These are phyloP conservation scores for Lycium barbarum DNA, from an alignment of 257 asterid species.

Conservation along the genomic window DNA sequence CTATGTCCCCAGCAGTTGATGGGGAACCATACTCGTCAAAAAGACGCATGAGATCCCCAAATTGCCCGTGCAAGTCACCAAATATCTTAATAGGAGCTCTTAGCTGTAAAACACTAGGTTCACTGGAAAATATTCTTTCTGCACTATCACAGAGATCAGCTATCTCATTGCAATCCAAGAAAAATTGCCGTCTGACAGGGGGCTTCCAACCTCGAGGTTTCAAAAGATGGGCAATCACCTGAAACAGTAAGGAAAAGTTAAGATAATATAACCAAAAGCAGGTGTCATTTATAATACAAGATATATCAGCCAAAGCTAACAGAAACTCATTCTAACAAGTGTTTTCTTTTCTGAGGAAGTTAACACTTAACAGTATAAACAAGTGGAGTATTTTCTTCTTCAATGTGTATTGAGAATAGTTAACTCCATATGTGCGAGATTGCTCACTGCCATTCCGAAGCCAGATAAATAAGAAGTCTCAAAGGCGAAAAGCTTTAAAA, in stretches of 20 bases:
- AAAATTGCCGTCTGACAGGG: slow-evolving; percentile 97
- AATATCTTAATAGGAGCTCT: slow-evolving; percentile 97
- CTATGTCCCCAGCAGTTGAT: slow-evolving; percentile 98
- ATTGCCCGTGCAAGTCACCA: slow-evolving; percentile 99
- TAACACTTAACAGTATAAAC: not conserved
- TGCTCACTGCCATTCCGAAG: not conserved
- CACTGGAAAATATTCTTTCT: slow-evolving; percentile 90
- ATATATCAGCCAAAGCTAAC: slow-evolving; percentile 8
- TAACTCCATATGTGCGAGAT: not conserved
- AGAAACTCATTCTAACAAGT: not conserved
- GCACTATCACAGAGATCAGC: slow-evolving; percentile 99
- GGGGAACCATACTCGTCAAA: slow-evolving; percentile 99
- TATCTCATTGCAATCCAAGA: slow-evolving; percentile 97
- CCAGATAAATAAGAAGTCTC: not conserved
- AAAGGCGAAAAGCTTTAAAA: not conserved
- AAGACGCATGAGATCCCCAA: slow-evolving; percentile 98
- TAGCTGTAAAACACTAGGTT: slow-evolving; percentile 93
- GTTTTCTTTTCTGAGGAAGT: not conserved
- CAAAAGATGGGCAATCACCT: slow-evolving; percentile 93
- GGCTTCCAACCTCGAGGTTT: slow-evolving; percentile 99
- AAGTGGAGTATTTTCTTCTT: slow-evolving; percentile 1
- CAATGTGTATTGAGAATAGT: not conserved
- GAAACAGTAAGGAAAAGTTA: not conserved
- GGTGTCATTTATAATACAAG: not conserved
- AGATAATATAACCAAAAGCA: not conserved